phyloP scores from a whole-genome alignment of 2,329 filamentous ascomycete species.

The Metarhizium sp. region DNA sequence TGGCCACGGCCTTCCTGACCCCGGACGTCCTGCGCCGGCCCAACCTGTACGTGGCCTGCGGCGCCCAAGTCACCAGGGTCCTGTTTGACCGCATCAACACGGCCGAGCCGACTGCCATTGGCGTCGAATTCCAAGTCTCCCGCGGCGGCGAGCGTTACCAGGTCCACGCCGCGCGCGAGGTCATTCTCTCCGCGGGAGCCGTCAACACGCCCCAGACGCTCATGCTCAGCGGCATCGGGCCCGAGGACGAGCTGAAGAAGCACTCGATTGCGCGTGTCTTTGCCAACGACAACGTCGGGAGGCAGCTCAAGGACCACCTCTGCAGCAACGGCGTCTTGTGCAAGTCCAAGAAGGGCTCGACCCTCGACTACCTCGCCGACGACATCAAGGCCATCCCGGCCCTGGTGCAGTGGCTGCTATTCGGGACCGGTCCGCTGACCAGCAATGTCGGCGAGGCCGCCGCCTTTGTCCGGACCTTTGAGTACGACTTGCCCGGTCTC shows the following conservation, averaged over 20 bases:
- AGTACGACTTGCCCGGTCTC: constrained; percentile 5
- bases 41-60: constrained; percentile 11
- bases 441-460: constrained; percentile 11
- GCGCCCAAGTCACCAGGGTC: constrained; percentile 9
- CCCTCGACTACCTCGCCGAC: constrained; percentile 9
- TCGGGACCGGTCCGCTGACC: constrained; percentile 10
- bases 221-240: constrained; percentile 6
- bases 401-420: constrained; percentile 9
- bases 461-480: constrained; percentile 10
- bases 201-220: constrained; percentile 5
- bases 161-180: constrained; percentile 19
- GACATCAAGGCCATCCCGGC: constrained; percentile 9
- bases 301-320: constrained; percentile 30
- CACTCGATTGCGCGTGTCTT: constrained; percentile 26
- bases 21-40: constrained; percentile 8
- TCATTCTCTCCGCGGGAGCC: constrained; percentile 4
- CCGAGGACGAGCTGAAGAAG: constrained; percentile 1
- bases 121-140: constrained; percentile 9
- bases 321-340: constrained; percentile 7
- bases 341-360: constrained; percentile 8
- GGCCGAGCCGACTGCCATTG: constrained; percentile 7
- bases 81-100: constrained; percentile 8
- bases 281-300: constrained; percentile 53
- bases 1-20: constrained; percentile 11
- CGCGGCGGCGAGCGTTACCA: constrained; percentile 7